A percentile compares a stretch with the other conserved stretches of the same genome.
phyloP scores from a whole-genome alignment of 805 yeast genomes.

The Lachancea kluyveri region DNA sequence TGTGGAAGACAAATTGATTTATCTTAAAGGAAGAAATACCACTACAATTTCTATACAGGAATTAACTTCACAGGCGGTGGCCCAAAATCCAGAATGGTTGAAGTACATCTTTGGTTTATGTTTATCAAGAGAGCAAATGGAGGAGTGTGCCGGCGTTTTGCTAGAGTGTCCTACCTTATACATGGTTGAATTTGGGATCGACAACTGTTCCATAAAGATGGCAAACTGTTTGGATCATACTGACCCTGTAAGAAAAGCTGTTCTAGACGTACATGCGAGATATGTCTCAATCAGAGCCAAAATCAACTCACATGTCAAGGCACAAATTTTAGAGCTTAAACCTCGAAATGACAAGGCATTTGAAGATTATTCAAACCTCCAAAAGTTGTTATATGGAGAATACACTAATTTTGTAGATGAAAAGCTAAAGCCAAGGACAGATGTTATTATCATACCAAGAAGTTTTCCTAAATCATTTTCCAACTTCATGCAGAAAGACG shows the following conservation, averaged over 20 bases:
- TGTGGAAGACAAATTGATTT: slow-evolving; percentile 9
- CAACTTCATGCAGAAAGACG: slow-evolving; percentile 9
- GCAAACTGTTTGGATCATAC: background rate
- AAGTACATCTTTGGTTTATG: slow-evolving; percentile 13
- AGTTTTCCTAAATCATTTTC: slow-evolving; percentile 12
- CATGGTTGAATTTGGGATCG: slow-evolving; percentile 10
- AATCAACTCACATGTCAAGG: slow-evolving; percentile 1
- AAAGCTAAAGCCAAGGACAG: slow-evolving; percentile 11
- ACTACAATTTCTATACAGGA: slow-evolving; percentile 7
- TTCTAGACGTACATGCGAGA: slow-evolving; percentile 2
- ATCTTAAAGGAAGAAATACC: slow-evolving; percentile 8
- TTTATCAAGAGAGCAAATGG: slow-evolving; percentile 14
- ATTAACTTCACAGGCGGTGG: slow-evolving; percentile 12
- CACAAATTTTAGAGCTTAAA: background rate
- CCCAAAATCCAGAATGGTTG: slow-evolving; percentile 8
- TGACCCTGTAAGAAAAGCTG: slow-evolving; percentile 1
- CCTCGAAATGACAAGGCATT: slow-evolving; percentile 1
- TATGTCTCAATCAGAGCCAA: slow-evolving; percentile 3
- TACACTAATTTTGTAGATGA: background rate
- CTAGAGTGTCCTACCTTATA: slow-evolving; percentile 18
- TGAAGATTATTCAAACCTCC: slow-evolving; percentile 1
- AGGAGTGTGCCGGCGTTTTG: slow-evolving; percentile 6
- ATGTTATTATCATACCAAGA: slow-evolving; percentile 18
- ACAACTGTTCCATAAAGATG: slow-evolving; percentile 3
- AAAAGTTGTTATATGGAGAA: slow-evolving; percentile 5